phyloP scores from a whole-genome alignment of 2,329 filamentous ascomycete genomes.

The Claviceps spartinae region DNA sequence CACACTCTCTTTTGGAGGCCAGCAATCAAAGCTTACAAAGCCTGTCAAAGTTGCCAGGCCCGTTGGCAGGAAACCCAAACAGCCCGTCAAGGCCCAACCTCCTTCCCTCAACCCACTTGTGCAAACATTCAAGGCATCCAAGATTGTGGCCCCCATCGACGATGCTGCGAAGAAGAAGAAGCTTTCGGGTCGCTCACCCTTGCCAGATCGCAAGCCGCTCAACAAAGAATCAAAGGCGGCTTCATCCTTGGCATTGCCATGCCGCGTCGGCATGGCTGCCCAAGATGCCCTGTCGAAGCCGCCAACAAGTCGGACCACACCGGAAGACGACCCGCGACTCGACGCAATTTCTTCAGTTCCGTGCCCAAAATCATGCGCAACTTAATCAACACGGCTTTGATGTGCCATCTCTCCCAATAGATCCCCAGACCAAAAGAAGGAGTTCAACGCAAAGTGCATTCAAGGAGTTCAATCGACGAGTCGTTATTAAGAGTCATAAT shows the following conservation, averaged over 20 bases:
- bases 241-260: background rate
- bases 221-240: background rate
- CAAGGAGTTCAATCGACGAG: background rate
- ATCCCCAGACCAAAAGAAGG: background rate
- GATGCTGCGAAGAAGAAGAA: conserved; percentile 10
- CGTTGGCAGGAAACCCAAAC: conserved; percentile 20
- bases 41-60: conserved; percentile 16
- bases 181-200: conserved; percentile 4
- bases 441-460: background rate
- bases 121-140: conserved; percentile 31
- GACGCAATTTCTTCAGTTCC: conserved; percentile 29
- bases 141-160: conserved; percentile 17
- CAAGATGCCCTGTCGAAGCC: conserved; percentile 4
- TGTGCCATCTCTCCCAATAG: no score
- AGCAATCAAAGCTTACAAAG: conserved; percentile 9
- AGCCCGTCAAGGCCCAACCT: conserved; percentile 21
- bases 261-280: background rate
- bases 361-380: conserved; percentile 26
- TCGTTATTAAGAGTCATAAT: background rate
- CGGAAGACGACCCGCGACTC: background rate
- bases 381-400: conserved; percentile 19
- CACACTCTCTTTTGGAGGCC: conserved; percentile 31
- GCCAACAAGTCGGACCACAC: conserved; percentile 8
- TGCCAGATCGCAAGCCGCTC: conserved; percentile 1
- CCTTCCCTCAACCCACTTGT: conserved; percentile 26